Evolutionary conservation across 768 basidiomycete genomes (phyloP), one percentile per base, ranked within the genome.

Genomic region (Chiua virens): DNA sequence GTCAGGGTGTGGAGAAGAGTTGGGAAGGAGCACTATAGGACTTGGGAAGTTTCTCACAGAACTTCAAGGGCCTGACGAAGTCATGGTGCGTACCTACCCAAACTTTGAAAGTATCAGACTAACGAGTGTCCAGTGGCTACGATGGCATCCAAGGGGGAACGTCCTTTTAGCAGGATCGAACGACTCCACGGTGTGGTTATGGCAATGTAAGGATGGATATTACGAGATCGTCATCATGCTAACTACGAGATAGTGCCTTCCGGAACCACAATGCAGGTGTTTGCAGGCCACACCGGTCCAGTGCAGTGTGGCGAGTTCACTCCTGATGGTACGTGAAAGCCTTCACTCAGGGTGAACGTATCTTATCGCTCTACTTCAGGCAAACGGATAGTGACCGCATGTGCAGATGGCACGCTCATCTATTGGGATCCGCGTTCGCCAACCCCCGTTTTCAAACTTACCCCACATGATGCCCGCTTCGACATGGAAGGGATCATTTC

Each of bases 21-120:
- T 14, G 87, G 85, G 5, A 86, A 75, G 57, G 83, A 86, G 40
- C 72, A 86, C 53, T 89, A 85, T 72, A 80, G 75, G 54, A 80
- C 73, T 46, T 99, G 97, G 97, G 95, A 98, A 69, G n/a, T 96
- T 98, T 68, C 73, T 97, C 68, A 94, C 90, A 6, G 89, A 89
- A 64, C 73, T 99, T 32, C 87, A 93, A 59, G 96, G 96, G 3
- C 91, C 92, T 8, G 94, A 97, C 71, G 97, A 99, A 75, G 87
- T 98, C 56, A 89, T 87, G 79, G 96, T 96, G 63, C 55, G 85
- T 73, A 17, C 40, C 56, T 50, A 17, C n/a, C 35, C 25, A n/a
- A 15, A 17, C 34, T 28, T 42, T 17, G 42, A 6, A 25, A 52
- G 28, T n/a, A 36, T 41, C 28, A 38, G 10, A 39, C 37, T n/a